Evolutionary conservation across 306 rosid genomes (phyloP).

Genomic region (Abrus pulchellus): DNA sequence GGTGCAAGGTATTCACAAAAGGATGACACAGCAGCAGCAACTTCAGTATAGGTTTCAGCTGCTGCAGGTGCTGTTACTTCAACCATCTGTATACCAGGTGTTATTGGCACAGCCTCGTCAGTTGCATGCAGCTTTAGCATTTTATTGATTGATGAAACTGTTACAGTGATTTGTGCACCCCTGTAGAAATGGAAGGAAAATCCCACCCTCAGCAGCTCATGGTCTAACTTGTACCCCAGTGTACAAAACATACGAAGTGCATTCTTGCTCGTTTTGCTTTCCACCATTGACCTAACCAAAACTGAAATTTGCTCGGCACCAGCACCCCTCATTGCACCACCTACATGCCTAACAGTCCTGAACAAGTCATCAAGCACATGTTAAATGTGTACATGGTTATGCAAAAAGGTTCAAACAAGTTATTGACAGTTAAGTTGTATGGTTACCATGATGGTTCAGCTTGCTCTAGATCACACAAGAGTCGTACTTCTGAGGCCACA

Average conservation of each 20-base stretch:
- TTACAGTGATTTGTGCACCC: constrained; percentile 79
- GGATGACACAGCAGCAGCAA: constrained; percentile 76
- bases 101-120: constrained; percentile 89
- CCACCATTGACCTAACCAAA: constrained; percentile 86
- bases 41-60: constrained; percentile 79
- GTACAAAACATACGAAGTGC: constrained; percentile 83
- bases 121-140: constrained; percentile 91
- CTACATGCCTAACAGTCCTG: constrained; percentile 88
- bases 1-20: constrained; percentile 99
- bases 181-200: constrained; percentile 79
- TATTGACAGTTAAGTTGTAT: constrained; percentile 12
- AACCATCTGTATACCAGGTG: constrained; percentile 94
- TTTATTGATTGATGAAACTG: constrained; percentile 85
- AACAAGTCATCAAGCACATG: constrained; percentile 30
- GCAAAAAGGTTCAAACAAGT: constrained; percentile 18
- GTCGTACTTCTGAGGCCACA: constrained; percentile 85
- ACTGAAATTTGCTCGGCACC: constrained; percentile 96
- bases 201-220: constrained; percentile 86
- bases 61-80: constrained; percentile 96
- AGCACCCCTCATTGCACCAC: constrained; percentile 97
- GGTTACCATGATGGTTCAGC: constrained; percentile 84
- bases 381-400: constrained; percentile 12
- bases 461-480: constrained; percentile 87
- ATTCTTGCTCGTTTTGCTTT: constrained; percentile 91
- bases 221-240: constrained; percentile 93